Conservation (phyloP, 352 stramenopile genomes). For the Pythium volutum region DNA sequence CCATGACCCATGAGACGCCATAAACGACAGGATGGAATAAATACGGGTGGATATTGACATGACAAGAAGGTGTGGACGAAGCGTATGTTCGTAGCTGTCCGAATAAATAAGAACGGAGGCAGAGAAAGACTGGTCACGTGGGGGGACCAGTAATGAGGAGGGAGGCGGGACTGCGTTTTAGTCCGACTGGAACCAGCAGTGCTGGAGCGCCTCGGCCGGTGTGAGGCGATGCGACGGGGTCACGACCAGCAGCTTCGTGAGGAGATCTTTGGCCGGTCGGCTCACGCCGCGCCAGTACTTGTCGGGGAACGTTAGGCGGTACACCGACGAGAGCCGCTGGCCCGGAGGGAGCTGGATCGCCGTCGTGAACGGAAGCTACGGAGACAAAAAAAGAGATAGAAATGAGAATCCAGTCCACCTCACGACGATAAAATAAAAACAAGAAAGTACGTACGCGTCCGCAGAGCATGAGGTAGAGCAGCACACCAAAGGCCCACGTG, state of each 20-base stretch:
- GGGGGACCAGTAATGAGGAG: neutral
- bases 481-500: conserved; percentile 96
- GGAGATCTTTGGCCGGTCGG: conserved; percentile 49
- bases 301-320: conserved; percentile 64
- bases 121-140: neutral
- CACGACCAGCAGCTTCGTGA: conserved; percentile 58
- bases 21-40: conserved; percentile 10
- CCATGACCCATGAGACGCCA: conserved; percentile 44
- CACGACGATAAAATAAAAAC: too few species aligned
- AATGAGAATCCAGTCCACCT: too few species aligned
- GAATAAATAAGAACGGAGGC: conserved; percentile 11
- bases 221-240: conserved; percentile 50
- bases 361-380: conserved; percentile 58
- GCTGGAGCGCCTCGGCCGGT: conserved; percentile 48
- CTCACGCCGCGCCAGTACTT: conserved; percentile 77
- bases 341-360: conserved; percentile 54
- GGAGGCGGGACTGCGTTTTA: neutral
- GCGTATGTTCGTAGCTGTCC: neutral
- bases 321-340: conserved; percentile 61
- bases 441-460: conserved; percentile 78
- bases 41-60: conserved; percentile 12
- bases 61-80: neutral
- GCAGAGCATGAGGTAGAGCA: conserved; percentile 96
- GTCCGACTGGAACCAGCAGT: conserved; percentile 38
- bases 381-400: neutral